These are phyloP conservation scores for Trypanosoma platydactyli DNA, from an alignment of 208 protist species.

Conservation along the genomic window DNA sequence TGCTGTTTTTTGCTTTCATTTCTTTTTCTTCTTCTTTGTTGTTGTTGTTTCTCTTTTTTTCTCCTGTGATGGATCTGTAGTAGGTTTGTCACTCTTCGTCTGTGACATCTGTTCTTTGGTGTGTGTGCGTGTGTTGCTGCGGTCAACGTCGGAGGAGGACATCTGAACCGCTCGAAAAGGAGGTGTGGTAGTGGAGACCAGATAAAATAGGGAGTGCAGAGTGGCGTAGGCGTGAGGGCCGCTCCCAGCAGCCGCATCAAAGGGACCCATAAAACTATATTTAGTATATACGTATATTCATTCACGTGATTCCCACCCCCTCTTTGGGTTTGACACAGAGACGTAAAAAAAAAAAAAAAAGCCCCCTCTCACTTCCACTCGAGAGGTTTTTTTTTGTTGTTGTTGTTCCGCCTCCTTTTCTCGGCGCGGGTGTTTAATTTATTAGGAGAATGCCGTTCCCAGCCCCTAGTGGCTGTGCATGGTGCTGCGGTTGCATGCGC, in stretches of 20 bases:
- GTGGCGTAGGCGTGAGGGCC: no score
- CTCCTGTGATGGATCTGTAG: background rate
- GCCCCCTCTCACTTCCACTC: background rate
- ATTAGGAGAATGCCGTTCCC: constrained; percentile 3
- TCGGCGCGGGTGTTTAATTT: background rate
- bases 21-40: background rate
- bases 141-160: no score
- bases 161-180: no score
- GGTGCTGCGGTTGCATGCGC: constrained; percentile 38
- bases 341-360: background rate
- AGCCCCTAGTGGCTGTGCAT: constrained; percentile 37
- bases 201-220: no score
- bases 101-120: background rate
- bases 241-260: no score
- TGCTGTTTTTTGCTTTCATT: background rate
- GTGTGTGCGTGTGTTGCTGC: no score
- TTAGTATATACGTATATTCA: no score
- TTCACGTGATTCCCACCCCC: no score
- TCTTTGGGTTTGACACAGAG: no score
- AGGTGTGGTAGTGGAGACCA: no score
- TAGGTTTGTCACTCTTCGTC: background rate
- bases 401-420: background rate
- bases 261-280: no score
- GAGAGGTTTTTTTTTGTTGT: background rate
- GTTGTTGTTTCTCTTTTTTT: constrained; percentile 2